Base-by-base conservation (phyloP, 2,329 filamentous ascomycete species). In the Xylaria polymorpha region DNA sequence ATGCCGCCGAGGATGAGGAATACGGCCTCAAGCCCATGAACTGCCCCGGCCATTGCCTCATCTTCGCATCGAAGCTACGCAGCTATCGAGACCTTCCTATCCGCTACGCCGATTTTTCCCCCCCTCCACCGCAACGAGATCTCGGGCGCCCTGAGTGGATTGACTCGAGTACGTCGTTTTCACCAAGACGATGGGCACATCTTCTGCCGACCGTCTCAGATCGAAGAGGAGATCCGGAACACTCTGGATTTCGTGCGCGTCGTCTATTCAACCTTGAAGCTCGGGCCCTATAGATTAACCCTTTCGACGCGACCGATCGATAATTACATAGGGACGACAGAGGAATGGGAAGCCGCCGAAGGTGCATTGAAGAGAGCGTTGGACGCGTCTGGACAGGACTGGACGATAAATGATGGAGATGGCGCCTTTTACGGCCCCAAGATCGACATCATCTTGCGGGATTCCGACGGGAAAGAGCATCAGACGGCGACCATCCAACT, bases 181-280 rank as follows among this genome's bases (percentile, higher is more conserved):
- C 92, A 96, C 79, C 95, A 98, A 82, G 96, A 99, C 76, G 96
- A 99, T 80, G 93, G 92, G 2, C 96, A 99, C 80, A 96, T 98
- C 74, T 97, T 99, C 86, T 98, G 94, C 82, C 90, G 91, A 6
- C 77, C 84, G 72, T 73, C 74, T 43, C 78, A 79, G 63, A 77
- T 79, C 29, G 88, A 94, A 75, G 91, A 94, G 69, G 93, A 97
- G 82, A 87, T 79, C 57, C 72, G 70, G 37, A 76, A 76, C 51
- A 79, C 77, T 0, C 73, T 79, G 9, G 75, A 79, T 63, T 79
- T 79, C 53, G 84, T 98, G 74, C 55, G 75, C 15, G 70, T 78
- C 22, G 77, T 78, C 63, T 88, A 84, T 61, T 75, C 75, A 76
- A 89, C 87, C 5, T 92, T 93, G 83, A 90, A 89, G 78, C 80